phyloP scores from a whole-genome alignment of 257 asterid genomes.

The Fraxinus pennsylvanica region DNA sequence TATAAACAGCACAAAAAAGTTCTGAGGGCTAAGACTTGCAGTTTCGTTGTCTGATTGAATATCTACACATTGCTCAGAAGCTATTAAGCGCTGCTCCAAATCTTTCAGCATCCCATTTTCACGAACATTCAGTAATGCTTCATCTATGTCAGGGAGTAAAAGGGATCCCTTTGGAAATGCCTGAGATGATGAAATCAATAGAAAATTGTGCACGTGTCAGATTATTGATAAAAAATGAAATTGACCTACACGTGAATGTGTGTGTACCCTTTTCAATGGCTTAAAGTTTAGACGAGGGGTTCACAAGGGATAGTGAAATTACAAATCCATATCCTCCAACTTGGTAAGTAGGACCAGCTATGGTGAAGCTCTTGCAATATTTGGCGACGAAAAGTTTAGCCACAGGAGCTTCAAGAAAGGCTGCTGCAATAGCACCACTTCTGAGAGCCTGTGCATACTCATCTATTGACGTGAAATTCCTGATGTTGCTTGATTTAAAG shows the following conservation, averaged over 20 bases:
- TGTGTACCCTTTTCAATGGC: too few relatives aligned
- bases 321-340: slow-evolving; percentile 53
- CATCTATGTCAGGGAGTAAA: slow-evolving; percentile 35
- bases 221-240: too few relatives aligned
- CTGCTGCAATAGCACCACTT: slow-evolving; percentile 35
- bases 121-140: slow-evolving; percentile 35
- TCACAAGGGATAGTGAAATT: slow-evolving; percentile 1
- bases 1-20: slow-evolving; percentile 35
- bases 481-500: slow-evolving; percentile 20
- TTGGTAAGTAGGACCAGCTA: slow-evolving; percentile 40
- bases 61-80: slow-evolving; percentile 39
- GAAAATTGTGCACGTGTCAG: too few relatives aligned
- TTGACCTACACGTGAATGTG: too few relatives aligned
- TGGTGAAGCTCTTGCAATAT: slow-evolving; percentile 42
- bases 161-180: slow-evolving; percentile 47
- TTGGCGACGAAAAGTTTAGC: slow-evolving; percentile 41
- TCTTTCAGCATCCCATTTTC: slow-evolving; percentile 34
- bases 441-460: slow-evolving; percentile 29
- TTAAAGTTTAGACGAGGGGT: too few relatives aligned
- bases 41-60: slow-evolving; percentile 23
- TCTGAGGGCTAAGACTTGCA: slow-evolving; percentile 35
- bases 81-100: slow-evolving; percentile 29
- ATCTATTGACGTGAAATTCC: slow-evolving; percentile 7
- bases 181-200: too few relatives aligned
- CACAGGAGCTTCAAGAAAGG: slow-evolving; percentile 40